Base-by-base conservation (phyloP, 2,329 filamentous ascomycete species). In the Hypoxylon sp. region DNA sequence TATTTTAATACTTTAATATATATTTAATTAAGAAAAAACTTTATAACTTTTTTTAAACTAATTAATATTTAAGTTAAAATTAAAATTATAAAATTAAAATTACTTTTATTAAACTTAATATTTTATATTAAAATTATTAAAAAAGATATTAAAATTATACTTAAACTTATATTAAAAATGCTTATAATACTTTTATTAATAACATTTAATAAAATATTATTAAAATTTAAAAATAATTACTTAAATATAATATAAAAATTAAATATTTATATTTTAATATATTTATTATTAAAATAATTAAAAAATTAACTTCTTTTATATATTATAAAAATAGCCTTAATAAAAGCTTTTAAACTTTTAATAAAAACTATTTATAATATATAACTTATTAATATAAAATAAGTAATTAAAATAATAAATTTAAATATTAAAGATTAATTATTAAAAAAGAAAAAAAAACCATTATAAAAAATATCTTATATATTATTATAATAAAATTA, bases 1-100 rank as follows among this genome's bases (percentile, higher is more conserved):
- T 53, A 53, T 41, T 53, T 53, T 21, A 53, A 53, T 41, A 28
- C n/a, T 25, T 53, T 41, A 41, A 53, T 53, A 38, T 53, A 38
- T 41, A 41, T 25, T 11, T 41, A 53, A 38, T 53, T 53, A 41
- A 53, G 25, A 14, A 14, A 14, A 25, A 53, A 41, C 17, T 41
- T 53, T 38, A 53, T 25, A 4, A 41, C 13, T 25, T 41, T 41
- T 25, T 41, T 53, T 38, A 6, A 25, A 21, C n/a, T 41, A 11
- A 13, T 41, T 21, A 53, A 53, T 41, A 53, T 25, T 38, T 53
- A 38, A 53, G 30, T 53, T 38, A 53, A 53, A 41, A 53, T 41
- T 13, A 41, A 53, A 53, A 53, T 41, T 10, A 38, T 41, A 38
- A 53, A n/a, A 0, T 25, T 41, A 14, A 53, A 53, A 41, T 10